Conservation (phyloP, 176 grass and related monocot genomes). For the Lolium multiflorum region DNA sequence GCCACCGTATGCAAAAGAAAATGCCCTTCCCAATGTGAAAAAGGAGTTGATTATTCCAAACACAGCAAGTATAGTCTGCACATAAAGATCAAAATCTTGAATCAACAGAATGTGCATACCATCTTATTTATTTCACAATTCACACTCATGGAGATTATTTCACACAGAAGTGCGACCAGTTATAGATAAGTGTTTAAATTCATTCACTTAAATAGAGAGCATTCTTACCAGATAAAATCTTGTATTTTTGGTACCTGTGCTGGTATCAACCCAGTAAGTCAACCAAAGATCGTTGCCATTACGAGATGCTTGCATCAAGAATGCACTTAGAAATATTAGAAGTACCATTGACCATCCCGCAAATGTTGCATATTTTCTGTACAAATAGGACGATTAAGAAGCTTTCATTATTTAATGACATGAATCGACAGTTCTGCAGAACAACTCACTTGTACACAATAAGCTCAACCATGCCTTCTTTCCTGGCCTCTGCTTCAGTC, state of each 20-base stretch:
- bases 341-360: slow-evolving; percentile 62
- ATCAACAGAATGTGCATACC: slow-evolving; percentile 36
- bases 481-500: slow-evolving; percentile 67
- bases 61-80: slow-evolving; percentile 72
- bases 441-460: slow-evolving; percentile 85
- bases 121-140: not conserved
- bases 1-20: slow-evolving; percentile 92
- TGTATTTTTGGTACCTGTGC: slow-evolving; percentile 51
- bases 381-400: slow-evolving; percentile 37
- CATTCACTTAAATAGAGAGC: slow-evolving; percentile 17
- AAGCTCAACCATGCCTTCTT: slow-evolving; percentile 88
- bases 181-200: slow-evolving; percentile 1
- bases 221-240: slow-evolving; percentile 89
- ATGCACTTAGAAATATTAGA: slow-evolving; percentile 73
- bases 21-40: slow-evolving; percentile 87
- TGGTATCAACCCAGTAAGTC: slow-evolving; percentile 90
- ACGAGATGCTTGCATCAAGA: slow-evolving; percentile 96
- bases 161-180: not conserved
- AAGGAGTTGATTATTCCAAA: slow-evolving; percentile 92
- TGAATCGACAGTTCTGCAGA: slow-evolving; percentile 12
- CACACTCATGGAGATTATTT: not conserved
- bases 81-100: slow-evolving; percentile 26
- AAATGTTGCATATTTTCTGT: slow-evolving; percentile 83
- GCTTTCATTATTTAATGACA: slow-evolving; percentile 6
- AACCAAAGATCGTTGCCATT: slow-evolving; percentile 99